Conservation (phyloP, 352 stramenopile genomes). For the Globisporangium polare region DNA sequence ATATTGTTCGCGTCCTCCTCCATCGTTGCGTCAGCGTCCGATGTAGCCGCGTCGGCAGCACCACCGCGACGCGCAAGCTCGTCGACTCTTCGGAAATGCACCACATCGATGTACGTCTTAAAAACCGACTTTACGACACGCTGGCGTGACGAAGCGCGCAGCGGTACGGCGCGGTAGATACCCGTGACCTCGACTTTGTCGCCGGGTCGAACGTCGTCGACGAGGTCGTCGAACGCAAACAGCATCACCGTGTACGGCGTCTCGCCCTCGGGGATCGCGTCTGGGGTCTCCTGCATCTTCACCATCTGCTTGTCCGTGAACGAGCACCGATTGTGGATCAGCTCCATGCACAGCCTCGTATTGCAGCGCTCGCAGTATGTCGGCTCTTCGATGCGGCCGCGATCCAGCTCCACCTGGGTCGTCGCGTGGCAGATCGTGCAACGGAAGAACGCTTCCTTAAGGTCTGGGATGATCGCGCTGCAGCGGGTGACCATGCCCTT, state of each 20-base stretch:
- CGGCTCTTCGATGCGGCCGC: conserved; percentile 95
- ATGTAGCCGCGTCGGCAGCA: conserved; percentile 10
- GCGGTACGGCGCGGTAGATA: conserved; percentile 95
- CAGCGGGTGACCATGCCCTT: conserved; percentile 98
- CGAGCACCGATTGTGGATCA: conserved; percentile 97
- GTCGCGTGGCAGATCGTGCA: conserved; percentile 93
- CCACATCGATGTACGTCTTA: conserved; percentile 98
- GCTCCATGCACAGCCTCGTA: conserved; percentile 90
- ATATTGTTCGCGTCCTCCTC: conserved; percentile 32
- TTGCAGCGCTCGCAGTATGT: conserved; percentile 87
- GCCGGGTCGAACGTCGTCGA: conserved; percentile 96
- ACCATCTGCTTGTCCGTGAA: conserved; percentile 99
- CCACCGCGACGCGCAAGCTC: conserved; percentile 54
- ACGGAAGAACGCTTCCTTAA: conserved; percentile 97
- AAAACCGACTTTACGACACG: conserved; percentile 96
- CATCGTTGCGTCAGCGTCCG: conserved; percentile 7
- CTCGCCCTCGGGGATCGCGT: conserved; percentile 97
- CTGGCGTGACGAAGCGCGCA: conserved; percentile 92
- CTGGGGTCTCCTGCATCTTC: conserved; percentile 97
- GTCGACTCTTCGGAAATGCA: conserved; percentile 95
- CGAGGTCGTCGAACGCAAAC: conserved; percentile 98
- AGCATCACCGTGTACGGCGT: conserved; percentile 97
- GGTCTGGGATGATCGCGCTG: conserved; percentile 96
- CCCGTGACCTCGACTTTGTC: conserved; percentile 97
- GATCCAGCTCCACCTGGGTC: conserved; percentile 92